These are phyloP conservation scores for Herpetospermum pedunculosum DNA, from an alignment of 306 rosid species.

Conservation along the genomic window DNA sequence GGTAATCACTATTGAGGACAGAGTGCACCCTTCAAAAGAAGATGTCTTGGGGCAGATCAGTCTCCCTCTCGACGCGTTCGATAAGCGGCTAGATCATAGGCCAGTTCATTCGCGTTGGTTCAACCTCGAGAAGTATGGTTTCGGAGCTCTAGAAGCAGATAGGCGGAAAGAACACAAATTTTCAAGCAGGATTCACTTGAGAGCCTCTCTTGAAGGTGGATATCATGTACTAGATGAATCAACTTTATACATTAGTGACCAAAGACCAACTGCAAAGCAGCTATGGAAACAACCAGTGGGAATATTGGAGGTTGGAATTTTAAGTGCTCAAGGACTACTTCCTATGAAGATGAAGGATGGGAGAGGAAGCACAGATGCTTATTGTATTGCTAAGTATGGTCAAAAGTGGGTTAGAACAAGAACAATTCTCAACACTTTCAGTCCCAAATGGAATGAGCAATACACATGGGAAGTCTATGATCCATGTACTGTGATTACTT, in stretches of 20 bases:
- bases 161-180: slow-evolving; percentile 81
- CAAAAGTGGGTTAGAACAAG: slow-evolving; percentile 94
- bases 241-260: slow-evolving; percentile 75
- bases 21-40: slow-evolving; percentile 55
- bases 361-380: slow-evolving; percentile 69
- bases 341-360: slow-evolving; percentile 89
- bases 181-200: slow-evolving; percentile 69
- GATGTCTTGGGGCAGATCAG: slow-evolving; percentile 66
- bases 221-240: slow-evolving; percentile 95
- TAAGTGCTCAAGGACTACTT: slow-evolving; percentile 77
- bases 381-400: slow-evolving; percentile 79
- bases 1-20: slow-evolving; percentile 58
- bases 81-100: slow-evolving; percentile 72
- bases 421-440: slow-evolving; percentile 59
- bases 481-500: slow-evolving; percentile 79
- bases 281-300: slow-evolving; percentile 88
- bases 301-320: slow-evolving; percentile 75
- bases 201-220: slow-evolving; percentile 95
- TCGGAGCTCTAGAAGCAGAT: slow-evolving; percentile 70
- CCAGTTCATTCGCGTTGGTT: slow-evolving; percentile 85
- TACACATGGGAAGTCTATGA: slow-evolving; percentile 95
- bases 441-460: slow-evolving; percentile 94
- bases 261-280: slow-evolving; percentile 82
- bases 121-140: slow-evolving; percentile 76
- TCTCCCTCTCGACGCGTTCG: slow-evolving; percentile 56